phyloP scores from a whole-genome alignment of 2,329 filamentous ascomycete genomes.

The Claviceps fusiformis region DNA sequence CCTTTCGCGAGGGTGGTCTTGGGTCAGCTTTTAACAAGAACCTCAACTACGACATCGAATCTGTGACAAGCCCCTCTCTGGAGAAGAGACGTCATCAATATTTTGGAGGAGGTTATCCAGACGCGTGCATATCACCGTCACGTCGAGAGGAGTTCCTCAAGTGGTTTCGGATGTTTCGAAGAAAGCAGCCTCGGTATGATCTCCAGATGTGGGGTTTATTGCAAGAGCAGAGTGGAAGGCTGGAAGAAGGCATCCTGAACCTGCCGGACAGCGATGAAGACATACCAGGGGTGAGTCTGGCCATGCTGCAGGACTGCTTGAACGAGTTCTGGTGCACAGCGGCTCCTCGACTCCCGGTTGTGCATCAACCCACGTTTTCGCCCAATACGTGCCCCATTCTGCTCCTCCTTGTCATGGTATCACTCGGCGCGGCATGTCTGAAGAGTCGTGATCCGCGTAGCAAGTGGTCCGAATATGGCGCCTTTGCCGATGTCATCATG shows the following conservation, averaged over 20 bases:
- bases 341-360: conserved; percentile 72
- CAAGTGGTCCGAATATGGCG: conserved; percentile 31
- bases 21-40: conserved; percentile 39
- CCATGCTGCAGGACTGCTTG: conserved; percentile 76
- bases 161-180: conserved; percentile 29
- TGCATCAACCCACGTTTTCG: conserved; percentile 79
- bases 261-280: conserved; percentile 21
- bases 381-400: conserved; percentile 65
- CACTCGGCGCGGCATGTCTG: conserved; percentile 68
- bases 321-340: conserved; percentile 81
- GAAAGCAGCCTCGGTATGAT: conserved; percentile 28
- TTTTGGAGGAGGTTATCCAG: conserved; percentile 23
- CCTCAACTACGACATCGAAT: conserved; percentile 28
- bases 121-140: conserved; percentile 30
- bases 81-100: conserved; percentile 21
- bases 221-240: conserved; percentile 14
- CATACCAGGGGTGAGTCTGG: conserved; percentile 45
- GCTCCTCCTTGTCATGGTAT: conserved; percentile 68
- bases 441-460: conserved; percentile 48
- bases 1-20: conserved; percentile 24
- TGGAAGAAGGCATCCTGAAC: background rate
- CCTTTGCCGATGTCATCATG: conserved; percentile 47
- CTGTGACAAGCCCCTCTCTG: conserved; percentile 32
- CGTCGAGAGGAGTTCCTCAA: conserved; percentile 31
- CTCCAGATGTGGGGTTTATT: conserved; percentile 20